Conservation (phyloP, 805 yeast genomes). For the Barnettozyma wickerhamii region DNA sequence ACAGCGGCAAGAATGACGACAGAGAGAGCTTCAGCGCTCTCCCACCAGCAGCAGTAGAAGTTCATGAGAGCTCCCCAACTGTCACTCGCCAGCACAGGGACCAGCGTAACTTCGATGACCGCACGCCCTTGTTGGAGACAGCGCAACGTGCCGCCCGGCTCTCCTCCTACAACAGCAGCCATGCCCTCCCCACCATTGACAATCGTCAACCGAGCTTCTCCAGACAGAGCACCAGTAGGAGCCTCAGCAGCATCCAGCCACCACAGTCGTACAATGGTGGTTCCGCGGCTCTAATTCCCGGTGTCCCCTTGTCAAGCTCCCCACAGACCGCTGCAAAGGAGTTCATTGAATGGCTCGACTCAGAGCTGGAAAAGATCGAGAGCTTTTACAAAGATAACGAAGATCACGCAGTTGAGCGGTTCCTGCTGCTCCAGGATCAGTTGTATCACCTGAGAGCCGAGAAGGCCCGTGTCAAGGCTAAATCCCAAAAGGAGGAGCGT, state of each 20-base stretch:
- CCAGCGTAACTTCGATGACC: constrained; percentile 14
- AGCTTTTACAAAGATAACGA: constrained; percentile 58
- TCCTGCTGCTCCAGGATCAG: constrained; percentile 62
- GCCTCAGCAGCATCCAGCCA: not conserved
- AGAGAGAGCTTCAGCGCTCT: constrained; percentile 11
- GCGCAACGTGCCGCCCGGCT: constrained; percentile 4
- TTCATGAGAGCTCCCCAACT: not conserved
- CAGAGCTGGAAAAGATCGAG: constrained; percentile 56
- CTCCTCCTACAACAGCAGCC: not conserved
- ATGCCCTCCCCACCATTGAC: too few species aligned
- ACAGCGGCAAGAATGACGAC: not conserved
- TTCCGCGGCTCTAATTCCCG: constrained; percentile 4
- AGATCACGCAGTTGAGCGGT: constrained; percentile 54
- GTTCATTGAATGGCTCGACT: constrained; percentile 66
- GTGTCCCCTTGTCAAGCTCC: constrained; percentile 16
- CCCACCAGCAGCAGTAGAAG: constrained; percentile 24
- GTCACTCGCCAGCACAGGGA: not conserved
- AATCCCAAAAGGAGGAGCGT: constrained; percentile 10
- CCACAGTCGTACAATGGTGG: constrained; percentile 20
- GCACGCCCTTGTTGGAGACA: constrained; percentile 21
- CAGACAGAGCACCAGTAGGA: constrained; percentile 5
- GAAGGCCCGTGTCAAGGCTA: constrained; percentile 25
- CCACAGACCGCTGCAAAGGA: constrained; percentile 37
- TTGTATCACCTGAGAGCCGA: constrained; percentile 59
- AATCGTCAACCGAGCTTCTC: not conserved